phyloP scores from a whole-genome alignment of 495 filamentous ascomycete genomes.

The Wilcoxina mikolae region DNA sequence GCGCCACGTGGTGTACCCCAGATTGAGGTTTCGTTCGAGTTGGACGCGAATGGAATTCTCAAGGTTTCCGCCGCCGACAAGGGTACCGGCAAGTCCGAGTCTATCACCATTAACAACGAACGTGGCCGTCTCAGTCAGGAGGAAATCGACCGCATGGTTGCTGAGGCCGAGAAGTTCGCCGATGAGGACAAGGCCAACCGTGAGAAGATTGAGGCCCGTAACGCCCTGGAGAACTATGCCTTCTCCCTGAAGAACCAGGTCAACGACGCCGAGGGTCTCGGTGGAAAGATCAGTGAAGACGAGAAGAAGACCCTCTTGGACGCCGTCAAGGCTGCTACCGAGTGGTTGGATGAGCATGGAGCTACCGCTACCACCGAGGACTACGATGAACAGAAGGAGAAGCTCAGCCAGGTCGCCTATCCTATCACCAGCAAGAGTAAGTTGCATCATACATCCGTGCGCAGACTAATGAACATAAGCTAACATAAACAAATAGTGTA shows the following conservation, averaged over 20 bases:
- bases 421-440: slow-evolving; percentile 86
- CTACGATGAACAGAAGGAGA: slow-evolving; percentile 99
- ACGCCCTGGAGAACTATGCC: slow-evolving; percentile 90
- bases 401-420: slow-evolving; percentile 88
- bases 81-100: slow-evolving; percentile 90
- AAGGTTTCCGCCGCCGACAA: slow-evolving; percentile 93
- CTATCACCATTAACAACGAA: slow-evolving; percentile 96
- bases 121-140: slow-evolving; percentile 91
- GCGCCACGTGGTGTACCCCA: slow-evolving; percentile 92
- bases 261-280: slow-evolving; percentile 90
- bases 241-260: slow-evolving; percentile 99
- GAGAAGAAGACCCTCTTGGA: slow-evolving; percentile 97
- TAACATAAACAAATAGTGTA: slow-evolving; percentile 37
- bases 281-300: slow-evolving; percentile 94
- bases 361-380: slow-evolving; percentile 75
- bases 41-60: slow-evolving; percentile 95
- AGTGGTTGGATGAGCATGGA: slow-evolving; percentile 96
- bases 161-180: slow-evolving; percentile 93
- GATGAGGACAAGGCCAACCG: slow-evolving; percentile 98
- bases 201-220: slow-evolving; percentile 85
- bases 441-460: slow-evolving; percentile 3
- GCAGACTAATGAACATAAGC: neutral
- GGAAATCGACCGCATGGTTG: slow-evolving; percentile 96
- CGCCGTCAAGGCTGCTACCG: slow-evolving; percentile 90
- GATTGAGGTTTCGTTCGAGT: slow-evolving; percentile 94